A percentile compares a stretch with the other conserved stretches of the same genome.
Evolutionary conservation across 805 yeast genomes (phyloP).

Genomic region (Groenewaldozyma tartarivorans): DNA sequence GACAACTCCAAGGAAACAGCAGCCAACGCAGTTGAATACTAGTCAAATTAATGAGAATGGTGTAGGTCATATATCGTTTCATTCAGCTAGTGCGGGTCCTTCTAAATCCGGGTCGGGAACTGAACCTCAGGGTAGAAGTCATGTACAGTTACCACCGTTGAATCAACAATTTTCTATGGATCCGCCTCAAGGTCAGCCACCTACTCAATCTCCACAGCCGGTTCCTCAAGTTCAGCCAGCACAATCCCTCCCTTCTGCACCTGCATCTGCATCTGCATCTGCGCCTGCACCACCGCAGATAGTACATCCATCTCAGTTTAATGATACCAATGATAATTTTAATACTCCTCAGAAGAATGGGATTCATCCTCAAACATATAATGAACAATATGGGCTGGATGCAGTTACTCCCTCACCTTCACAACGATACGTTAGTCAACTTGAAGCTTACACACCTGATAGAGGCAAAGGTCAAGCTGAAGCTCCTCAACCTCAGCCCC

Average conservation of each 20-base stretch:
- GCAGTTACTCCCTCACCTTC: conserved; percentile 13
- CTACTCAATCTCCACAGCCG: conserved; percentile 17
- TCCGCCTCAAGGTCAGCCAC: conserved; percentile 15
- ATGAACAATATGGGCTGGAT: conserved; percentile 16
- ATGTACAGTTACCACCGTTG: neutral
- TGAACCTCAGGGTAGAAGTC: neutral
- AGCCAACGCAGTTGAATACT: conserved; percentile 3
- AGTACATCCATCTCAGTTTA: no score
- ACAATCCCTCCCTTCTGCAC: conserved; percentile 6
- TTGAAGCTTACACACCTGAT: conserved; percentile 60
- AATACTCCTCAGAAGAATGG: conserved; percentile 13
- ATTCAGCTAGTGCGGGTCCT: no score
- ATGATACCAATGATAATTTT: no score
- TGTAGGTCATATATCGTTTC: no score
- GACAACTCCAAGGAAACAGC: conserved; percentile 8
- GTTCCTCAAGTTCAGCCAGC: conserved; percentile 11
- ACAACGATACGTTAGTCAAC: conserved; percentile 30
- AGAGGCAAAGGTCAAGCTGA: conserved; percentile 30
- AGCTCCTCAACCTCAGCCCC: neutral
- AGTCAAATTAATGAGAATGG: neutral
- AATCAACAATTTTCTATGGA: no score
- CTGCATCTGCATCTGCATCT: conserved; percentile 7
- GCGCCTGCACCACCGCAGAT: conserved; percentile 22
- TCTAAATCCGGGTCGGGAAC: no score
- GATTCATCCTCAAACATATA: conserved; percentile 2